A percentile compares a stretch with the other conserved stretches of the same genome.
Conservation (phyloP, 2,329 filamentous ascomycete species). For the Cadophora sp. region DNA sequence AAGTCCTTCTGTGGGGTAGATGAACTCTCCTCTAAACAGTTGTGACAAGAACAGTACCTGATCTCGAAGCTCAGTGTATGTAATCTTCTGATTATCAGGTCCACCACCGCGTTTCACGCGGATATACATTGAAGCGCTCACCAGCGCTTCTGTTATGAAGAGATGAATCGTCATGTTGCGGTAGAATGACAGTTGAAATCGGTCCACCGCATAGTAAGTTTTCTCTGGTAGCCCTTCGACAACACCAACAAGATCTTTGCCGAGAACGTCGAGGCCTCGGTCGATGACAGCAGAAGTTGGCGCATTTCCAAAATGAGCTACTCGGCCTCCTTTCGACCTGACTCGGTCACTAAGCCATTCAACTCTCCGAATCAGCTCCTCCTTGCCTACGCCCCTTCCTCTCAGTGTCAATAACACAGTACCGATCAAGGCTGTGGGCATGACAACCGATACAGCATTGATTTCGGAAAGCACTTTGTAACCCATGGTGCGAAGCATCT, state of each 20-base stretch:
- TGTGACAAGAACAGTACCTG: constrained; percentile 92
- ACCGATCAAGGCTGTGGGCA: constrained; percentile 96
- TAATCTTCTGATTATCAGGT: constrained; percentile 78
- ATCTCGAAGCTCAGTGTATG: constrained; percentile 73
- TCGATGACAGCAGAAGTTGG: constrained; percentile 85
- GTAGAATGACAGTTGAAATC: constrained; percentile 97
- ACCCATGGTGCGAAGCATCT: constrained; percentile 83
- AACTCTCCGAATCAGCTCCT: constrained; percentile 83
- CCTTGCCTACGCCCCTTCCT: constrained; percentile 88
- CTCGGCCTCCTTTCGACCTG: constrained; percentile 83
- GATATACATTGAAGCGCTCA: constrained; percentile 90
- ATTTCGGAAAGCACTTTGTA: constrained; percentile 95
- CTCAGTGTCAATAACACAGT: constrained; percentile 91
- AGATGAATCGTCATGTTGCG: constrained; percentile 99
- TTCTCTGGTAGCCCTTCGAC: constrained; percentile 83
- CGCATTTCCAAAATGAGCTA: constrained; percentile 88
- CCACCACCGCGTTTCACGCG: constrained; percentile 91
- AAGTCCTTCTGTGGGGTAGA: constrained; percentile 89
- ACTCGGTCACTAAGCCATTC: constrained; percentile 89
- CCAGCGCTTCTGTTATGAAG: constrained; percentile 91
- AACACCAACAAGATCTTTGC: constrained; percentile 84
- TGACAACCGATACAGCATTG: constrained; percentile 94
- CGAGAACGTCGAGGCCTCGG: constrained; percentile 88
- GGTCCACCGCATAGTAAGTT: constrained; percentile 93
- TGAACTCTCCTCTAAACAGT: constrained; percentile 95